Percentiles rank a stretch among this genome's conserved stretches.
These are phyloP conservation scores for Pseudozyma sp. DNA, from an alignment of 1,284 basidiomycete genomes.

Conservation along the genomic window DNA sequence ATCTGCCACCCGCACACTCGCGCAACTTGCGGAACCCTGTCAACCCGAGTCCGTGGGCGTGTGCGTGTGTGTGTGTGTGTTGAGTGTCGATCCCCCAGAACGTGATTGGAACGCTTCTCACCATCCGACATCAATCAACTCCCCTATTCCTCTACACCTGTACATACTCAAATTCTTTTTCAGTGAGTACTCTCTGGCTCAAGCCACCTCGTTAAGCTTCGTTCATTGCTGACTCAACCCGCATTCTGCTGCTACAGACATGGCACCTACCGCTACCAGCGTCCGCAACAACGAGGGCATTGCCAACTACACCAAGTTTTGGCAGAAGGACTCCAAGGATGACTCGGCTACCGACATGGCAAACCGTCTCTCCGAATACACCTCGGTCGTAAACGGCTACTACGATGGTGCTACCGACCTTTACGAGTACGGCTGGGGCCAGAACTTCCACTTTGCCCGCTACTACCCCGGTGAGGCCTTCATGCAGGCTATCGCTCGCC, in stretches of 20 bases:
- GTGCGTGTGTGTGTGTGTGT: conserved; percentile 1
- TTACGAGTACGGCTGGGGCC: conserved; percentile 95
- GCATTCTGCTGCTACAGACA: conserved; percentile 16
- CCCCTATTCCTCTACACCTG: not conserved
- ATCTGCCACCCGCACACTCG: not conserved
- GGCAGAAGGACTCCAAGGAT: conserved; percentile 85
- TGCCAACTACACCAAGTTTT: conserved; percentile 91
- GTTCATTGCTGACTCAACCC: not conserved
- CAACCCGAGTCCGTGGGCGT: not conserved
- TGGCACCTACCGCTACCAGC: conserved; percentile 71
- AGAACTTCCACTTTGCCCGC: conserved; percentile 97
- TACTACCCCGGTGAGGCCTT: conserved; percentile 97
- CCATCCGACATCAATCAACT: not conserved
- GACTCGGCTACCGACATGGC: conserved; percentile 79
- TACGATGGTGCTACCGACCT: conserved; percentile 96
- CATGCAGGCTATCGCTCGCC: conserved; percentile 82
- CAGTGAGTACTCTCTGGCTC: conserved; percentile 3
- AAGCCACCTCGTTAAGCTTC: not conserved
- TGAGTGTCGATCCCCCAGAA: not conserved
- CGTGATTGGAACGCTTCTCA: not conserved
- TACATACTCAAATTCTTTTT: conserved; percentile 2
- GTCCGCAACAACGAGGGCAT: conserved; percentile 85
- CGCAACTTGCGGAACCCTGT: too few species aligned
- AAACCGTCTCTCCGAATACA: conserved; percentile 85
- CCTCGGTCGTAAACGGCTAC: conserved; percentile 95